These are phyloP conservation scores for Stygiomarasmius scandens DNA, from an alignment of 1,284 basidiomycete genomes.

Conservation along the genomic window DNA sequence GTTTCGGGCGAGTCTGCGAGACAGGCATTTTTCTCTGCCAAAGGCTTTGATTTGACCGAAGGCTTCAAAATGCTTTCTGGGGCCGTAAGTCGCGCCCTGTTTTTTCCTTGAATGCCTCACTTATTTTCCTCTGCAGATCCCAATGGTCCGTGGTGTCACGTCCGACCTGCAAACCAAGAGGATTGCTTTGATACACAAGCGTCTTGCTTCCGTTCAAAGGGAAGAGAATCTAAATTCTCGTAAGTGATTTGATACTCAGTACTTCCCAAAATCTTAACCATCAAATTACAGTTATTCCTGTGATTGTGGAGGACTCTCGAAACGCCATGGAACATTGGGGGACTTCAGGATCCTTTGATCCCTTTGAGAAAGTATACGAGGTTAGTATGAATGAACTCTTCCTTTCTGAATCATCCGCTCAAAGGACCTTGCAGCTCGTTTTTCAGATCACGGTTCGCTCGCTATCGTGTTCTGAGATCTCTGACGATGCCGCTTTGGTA, in stretches of 20 bases:
- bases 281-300: constrained; percentile 53
- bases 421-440: constrained; percentile 56
- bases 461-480: constrained; percentile 66
- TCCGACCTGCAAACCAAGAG: constrained; percentile 62
- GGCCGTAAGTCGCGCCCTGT: constrained; percentile 50
- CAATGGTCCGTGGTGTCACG: constrained; percentile 72
- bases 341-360: constrained; percentile 60
- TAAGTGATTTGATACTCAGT: constrained; percentile 38
- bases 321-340: constrained; percentile 64
- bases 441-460: constrained; percentile 73
- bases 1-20: constrained; percentile 73
- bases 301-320: constrained; percentile 63
- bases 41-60: constrained; percentile 70
- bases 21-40: constrained; percentile 66
- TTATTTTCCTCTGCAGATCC: constrained; percentile 48
- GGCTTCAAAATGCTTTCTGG: constrained; percentile 77
- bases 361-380: constrained; percentile 70
- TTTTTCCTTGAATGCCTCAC: constrained; percentile 9
- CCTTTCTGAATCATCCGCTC: constrained; percentile 8
- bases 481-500: constrained; percentile 61
- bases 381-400: constrained; percentile 38
- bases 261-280: constrained; percentile 20
- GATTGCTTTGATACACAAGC: constrained; percentile 68
- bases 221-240: constrained; percentile 58
- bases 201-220: constrained; percentile 61